Conservation (phyloP, 805 yeast genomes). For the Priceomyces castillae region DNA sequence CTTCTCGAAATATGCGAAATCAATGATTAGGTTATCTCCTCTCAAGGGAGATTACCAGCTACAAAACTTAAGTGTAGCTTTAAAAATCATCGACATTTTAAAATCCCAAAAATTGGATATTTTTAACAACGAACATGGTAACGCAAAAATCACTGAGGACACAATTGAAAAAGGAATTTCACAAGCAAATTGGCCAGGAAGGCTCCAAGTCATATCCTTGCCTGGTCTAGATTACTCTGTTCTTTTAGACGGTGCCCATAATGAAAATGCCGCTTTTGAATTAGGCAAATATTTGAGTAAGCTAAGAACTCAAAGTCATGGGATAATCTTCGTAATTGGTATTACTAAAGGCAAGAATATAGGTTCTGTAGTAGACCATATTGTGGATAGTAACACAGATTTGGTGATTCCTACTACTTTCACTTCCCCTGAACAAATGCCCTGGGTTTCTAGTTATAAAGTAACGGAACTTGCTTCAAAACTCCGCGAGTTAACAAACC, state of each 20-base stretch:
- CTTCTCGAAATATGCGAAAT: neutral
- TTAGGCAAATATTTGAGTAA: constrained; percentile 50
- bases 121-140: constrained; percentile 6
- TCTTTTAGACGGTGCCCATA: constrained; percentile 91
- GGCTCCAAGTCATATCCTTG: constrained; percentile 53
- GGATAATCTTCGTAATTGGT: constrained; percentile 63
- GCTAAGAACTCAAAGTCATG: constrained; percentile 17
- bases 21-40: constrained; percentile 39
- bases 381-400: constrained; percentile 50
- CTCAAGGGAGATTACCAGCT: constrained; percentile 72
- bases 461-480: constrained; percentile 26
- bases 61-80: constrained; percentile 66
- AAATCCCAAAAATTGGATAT: constrained; percentile 1
- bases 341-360: constrained; percentile 73
- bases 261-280: constrained; percentile 78
- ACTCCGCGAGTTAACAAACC: constrained; percentile 23
- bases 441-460: constrained; percentile 70
- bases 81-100: constrained; percentile 48
- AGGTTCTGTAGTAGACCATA: constrained; percentile 46
- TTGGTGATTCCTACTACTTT: constrained; percentile 62
- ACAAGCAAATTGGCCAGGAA: constrained; percentile 77
- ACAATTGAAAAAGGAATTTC: constrained; percentile 51
- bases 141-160: constrained; percentile 25
- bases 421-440: constrained; percentile 81
- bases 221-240: constrained; percentile 27